phyloP scores from a whole-genome alignment of 1,139 yeast species.

The Magnusiomyces clavatus region DNA sequence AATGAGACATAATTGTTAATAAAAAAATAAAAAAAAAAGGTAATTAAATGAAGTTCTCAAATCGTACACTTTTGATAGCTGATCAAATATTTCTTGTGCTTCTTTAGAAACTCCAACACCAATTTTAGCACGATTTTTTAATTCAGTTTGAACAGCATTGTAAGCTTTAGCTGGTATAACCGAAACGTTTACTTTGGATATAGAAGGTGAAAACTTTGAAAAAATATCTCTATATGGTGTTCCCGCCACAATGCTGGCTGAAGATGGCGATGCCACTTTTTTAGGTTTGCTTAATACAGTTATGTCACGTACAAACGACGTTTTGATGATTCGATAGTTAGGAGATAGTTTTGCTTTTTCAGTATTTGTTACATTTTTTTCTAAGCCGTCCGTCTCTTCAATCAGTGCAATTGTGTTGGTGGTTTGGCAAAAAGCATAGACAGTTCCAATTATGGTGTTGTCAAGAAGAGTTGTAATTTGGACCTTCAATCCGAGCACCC shows the following conservation, averaged over 20 bases:
- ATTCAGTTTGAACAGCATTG: constrained; percentile 22
- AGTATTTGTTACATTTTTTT: neutral
- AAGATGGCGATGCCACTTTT: constrained; percentile 9
- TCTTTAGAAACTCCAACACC: constrained; percentile 40
- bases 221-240: constrained; percentile 17
- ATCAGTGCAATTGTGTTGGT: constrained; percentile 36
- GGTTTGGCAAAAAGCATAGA: constrained; percentile 50
- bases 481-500: constrained; percentile 37
- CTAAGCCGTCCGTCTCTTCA: constrained; percentile 18
- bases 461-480: constrained; percentile 54
- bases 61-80: constrained; percentile 35
- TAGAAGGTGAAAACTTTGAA: constrained; percentile 21
- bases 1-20: neutral
- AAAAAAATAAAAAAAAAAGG: neutral
- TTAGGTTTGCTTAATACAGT: constrained; percentile 37
- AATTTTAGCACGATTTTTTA: constrained; percentile 20
- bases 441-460: constrained; percentile 48
- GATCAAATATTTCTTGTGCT: constrained; percentile 44
- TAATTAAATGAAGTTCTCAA: neutral
- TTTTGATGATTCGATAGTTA: constrained; percentile 48
- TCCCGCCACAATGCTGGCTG: constrained; percentile 10
- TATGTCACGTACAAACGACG: constrained; percentile 50
- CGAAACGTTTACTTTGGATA: constrained; percentile 27
- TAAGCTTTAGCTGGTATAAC: constrained; percentile 22
- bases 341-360: constrained; percentile 18